Percentiles rank a stretch among this genome's conserved stretches.
Conservation (phyloP, 176 grass and related monocot genomes). For the Rhipidocladum racemiflorum region DNA sequence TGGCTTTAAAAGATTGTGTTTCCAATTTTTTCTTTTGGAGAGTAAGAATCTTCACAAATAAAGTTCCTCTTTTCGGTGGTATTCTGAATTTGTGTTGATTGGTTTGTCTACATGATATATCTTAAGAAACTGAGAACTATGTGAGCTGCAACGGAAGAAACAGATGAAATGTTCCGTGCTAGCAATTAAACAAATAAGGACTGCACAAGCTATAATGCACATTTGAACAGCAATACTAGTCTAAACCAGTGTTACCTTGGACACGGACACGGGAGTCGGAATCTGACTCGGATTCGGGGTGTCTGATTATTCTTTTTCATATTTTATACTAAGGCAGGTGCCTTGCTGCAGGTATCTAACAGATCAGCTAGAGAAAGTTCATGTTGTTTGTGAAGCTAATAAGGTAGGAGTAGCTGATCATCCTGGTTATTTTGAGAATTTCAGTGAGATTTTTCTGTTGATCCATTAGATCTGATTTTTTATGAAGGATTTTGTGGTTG, state of each 20-base stretch:
- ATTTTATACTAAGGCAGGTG: constrained; percentile 23
- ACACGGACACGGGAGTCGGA: too few species aligned
- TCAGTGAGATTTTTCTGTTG: constrained; percentile 15
- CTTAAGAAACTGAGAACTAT: neutral
- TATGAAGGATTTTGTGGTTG: constrained; percentile 93
- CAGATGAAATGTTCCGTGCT: neutral
- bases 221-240: neutral
- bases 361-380: constrained; percentile 91
- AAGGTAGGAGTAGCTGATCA: constrained; percentile 54
- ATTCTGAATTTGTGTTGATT: neutral
- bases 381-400: constrained; percentile 84
- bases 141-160: neutral
- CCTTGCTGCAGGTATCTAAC: constrained; percentile 79
- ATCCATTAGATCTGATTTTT: constrained; percentile 22
- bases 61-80: neutral
- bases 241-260: too few species aligned
- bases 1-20: neutral
- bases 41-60: neutral
- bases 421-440: neutral
- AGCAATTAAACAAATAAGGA: neutral
- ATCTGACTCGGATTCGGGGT: too few species aligned
- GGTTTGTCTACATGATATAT: neutral
- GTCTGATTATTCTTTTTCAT: too few species aligned
- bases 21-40: neutral
- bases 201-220: neutral